Percentiles rank a stretch among this genome's conserved stretches.
Conservation (phyloP, 768 basidiomycete species). For the Russula olivacea region DNA sequence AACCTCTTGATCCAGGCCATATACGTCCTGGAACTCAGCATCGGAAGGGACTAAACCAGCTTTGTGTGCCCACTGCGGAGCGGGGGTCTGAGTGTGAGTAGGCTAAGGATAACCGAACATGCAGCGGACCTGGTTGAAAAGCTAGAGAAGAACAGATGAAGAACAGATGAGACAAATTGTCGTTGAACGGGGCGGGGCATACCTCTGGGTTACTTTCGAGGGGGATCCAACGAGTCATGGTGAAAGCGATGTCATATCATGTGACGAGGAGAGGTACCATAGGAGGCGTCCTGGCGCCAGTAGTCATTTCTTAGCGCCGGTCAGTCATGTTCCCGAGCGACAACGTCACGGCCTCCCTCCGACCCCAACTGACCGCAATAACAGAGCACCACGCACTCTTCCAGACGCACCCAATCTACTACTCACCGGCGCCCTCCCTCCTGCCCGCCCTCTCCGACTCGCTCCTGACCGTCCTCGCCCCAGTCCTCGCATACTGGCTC, state of each 20-base stretch:
- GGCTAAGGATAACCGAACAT: constrained; percentile 13
- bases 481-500: constrained; percentile 80
- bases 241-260: background rate
- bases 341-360: background rate
- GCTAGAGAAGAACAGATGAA: constrained; percentile 19
- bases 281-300: background rate
- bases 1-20: constrained; percentile 24
- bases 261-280: background rate
- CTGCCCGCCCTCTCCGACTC: constrained; percentile 63
- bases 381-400: constrained; percentile 1
- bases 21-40: constrained; percentile 23
- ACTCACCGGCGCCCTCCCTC: constrained; percentile 40
- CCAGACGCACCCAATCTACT: constrained; percentile 47
- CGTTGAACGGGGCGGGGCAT: constrained; percentile 6
- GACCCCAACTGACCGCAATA: background rate
- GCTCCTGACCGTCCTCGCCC: constrained; percentile 62
- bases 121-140: constrained; percentile 12
- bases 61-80: background rate
- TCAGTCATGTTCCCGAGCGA: background rate
- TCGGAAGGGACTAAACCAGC: constrained; percentile 2
- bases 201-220: constrained; percentile 71
- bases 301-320: background rate
- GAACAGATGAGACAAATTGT: constrained; percentile 28
- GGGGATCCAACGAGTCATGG: constrained; percentile 54
- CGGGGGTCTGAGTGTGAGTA: constrained; percentile 30